Percentiles rank a stretch among this genome's conserved stretches.
These are phyloP conservation scores for Trichoderma sp. DNA, from an alignment of 2,329 filamentous ascomycete species.

Conservation along the genomic window DNA sequence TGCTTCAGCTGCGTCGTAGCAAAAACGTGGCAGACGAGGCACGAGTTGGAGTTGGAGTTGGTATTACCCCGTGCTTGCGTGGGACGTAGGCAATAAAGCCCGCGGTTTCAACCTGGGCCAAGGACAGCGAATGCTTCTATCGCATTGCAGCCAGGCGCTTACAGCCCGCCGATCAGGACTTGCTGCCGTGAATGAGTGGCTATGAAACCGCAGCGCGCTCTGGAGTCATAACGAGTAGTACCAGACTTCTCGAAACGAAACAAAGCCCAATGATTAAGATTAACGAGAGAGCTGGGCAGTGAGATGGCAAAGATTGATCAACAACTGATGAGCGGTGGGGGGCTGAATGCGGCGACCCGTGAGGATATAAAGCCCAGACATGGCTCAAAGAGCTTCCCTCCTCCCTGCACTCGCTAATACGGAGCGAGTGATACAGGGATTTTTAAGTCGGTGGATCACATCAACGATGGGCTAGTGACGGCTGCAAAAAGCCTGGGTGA, in stretches of 20 bases:
- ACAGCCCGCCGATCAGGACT: slow-evolving; percentile 14
- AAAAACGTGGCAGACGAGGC: slow-evolving; percentile 18
- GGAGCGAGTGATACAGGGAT: slow-evolving; percentile 13
- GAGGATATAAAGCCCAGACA: slow-evolving; percentile 19
- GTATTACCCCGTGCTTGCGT: slow-evolving; percentile 14
- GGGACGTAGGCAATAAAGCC: slow-evolving; percentile 28
- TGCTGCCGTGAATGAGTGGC: not conserved
- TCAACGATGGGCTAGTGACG: slow-evolving; percentile 2
- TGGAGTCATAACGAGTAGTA: slow-evolving; percentile 25
- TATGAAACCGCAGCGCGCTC: slow-evolving; percentile 2
- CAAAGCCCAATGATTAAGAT: slow-evolving; percentile 10
- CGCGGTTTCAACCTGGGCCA: slow-evolving; percentile 11
- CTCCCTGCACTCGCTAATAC: slow-evolving; percentile 10
- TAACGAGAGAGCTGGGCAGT: slow-evolving; percentile 21
- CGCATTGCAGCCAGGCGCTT: slow-evolving; percentile 15
- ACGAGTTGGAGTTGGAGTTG: slow-evolving; percentile 24
- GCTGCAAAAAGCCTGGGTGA: not conserved
- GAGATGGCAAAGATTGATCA: slow-evolving; percentile 17
- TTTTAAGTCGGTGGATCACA: slow-evolving; percentile 13
- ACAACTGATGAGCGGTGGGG: slow-evolving; percentile 12
- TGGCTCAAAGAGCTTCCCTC: not conserved
- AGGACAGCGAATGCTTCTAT: slow-evolving; percentile 17
- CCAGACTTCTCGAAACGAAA: slow-evolving; percentile 26
- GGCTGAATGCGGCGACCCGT: slow-evolving; percentile 7
- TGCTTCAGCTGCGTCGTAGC: slow-evolving; percentile 23